Conservation (phyloP, 148 eudicot species). For the Rhododendron williamsianum region DNA sequence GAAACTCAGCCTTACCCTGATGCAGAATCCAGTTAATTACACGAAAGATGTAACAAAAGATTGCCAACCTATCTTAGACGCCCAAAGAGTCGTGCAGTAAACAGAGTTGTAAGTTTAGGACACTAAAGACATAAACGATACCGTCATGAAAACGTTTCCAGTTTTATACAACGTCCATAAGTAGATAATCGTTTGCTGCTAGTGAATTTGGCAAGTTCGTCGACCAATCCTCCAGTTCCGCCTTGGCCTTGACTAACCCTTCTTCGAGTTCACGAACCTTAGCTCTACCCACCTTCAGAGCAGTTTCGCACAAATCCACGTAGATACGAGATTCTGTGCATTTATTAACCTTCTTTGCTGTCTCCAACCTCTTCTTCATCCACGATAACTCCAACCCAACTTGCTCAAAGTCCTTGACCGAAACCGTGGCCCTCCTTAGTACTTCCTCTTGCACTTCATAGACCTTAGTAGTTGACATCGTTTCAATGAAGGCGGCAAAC, state of each 20-base stretch:
- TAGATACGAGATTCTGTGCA: background rate
- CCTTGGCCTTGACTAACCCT: background rate
- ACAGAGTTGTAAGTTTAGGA: background rate
- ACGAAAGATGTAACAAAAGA: background rate
- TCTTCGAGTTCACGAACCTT: conserved; percentile 7
- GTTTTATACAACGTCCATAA: background rate
- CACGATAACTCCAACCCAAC: background rate
- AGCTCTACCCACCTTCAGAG: background rate
- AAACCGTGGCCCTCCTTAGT: background rate
- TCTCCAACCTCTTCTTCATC: background rate
- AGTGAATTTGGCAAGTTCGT: conserved; percentile 1
- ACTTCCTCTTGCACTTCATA: background rate
- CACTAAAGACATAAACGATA: background rate
- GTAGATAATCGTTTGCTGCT: background rate
- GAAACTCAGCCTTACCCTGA: background rate
- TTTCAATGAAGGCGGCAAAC: background rate
- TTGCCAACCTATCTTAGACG: background rate
- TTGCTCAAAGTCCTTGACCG: background rate
- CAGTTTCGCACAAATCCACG: background rate
- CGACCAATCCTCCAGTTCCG: background rate
- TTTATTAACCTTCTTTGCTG: background rate
- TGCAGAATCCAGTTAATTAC: background rate
- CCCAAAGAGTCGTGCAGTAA: background rate
- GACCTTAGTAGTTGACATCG: background rate
- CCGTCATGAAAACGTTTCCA: background rate